Conservation (phyloP, 169 alveolate species). For the Plasmodium coatneyi region DNA sequence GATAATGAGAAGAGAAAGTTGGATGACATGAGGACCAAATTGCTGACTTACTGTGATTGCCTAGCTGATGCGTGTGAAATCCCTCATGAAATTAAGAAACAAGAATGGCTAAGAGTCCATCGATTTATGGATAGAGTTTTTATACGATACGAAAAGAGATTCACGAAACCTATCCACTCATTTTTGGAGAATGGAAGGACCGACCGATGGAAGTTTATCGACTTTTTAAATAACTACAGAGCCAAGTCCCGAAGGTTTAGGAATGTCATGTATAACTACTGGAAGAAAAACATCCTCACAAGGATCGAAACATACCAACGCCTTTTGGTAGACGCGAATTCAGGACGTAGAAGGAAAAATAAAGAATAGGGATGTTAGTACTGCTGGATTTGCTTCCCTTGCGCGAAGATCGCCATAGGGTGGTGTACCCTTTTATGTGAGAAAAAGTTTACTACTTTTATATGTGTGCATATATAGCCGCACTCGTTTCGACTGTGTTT, state of each 20-base stretch:
- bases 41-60: not conserved
- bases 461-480: too few species aligned
- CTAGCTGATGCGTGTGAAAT: conserved; percentile 2
- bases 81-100: conserved; percentile 3
- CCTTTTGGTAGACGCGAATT: not conserved
- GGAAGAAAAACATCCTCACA: not conserved
- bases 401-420: too few species aligned
- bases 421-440: too few species aligned
- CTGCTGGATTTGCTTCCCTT: too few species aligned
- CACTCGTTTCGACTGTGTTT: too few species aligned
- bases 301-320: not conserved
- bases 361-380: too few species aligned
- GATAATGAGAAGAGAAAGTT: not conserved
- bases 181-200: not conserved
- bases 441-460: too few species aligned
- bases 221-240: not conserved
- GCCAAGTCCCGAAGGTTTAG: not conserved
- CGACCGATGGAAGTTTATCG: not conserved
- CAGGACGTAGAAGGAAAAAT: not conserved
- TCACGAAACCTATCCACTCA: not conserved
- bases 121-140: conserved; percentile 7
- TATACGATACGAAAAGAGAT: conserved; percentile 5
- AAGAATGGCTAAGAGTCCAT: not conserved
- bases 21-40: not conserved
- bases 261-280: conserved; percentile 12